phyloP scores from a whole-genome alignment of 164 flowering plant genomes.

The Chimonanthus salicifolius region DNA sequence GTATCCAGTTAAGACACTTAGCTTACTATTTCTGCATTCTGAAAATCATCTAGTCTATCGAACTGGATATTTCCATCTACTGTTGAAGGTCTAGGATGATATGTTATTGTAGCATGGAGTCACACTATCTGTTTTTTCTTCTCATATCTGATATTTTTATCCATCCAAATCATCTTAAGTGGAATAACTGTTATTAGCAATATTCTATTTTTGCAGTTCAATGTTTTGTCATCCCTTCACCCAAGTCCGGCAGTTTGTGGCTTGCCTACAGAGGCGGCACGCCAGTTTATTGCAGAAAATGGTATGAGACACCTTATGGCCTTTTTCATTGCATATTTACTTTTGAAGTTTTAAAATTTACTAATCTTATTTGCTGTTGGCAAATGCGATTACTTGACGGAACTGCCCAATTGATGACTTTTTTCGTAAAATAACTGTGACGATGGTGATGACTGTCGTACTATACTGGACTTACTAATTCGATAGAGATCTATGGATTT shows the following conservation, averaged over 20 bases:
- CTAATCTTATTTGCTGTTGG: too few relatives aligned
- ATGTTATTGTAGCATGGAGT: neutral
- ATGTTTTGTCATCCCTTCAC: conserved; percentile 76
- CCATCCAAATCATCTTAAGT: neutral
- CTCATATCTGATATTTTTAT: neutral
- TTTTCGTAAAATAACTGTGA: neutral
- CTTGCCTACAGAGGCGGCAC: conserved; percentile 83
- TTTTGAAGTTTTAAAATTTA: neutral
- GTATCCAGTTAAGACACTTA: neutral
- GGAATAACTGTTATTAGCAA: neutral
- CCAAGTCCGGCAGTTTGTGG: conserved; percentile 99
- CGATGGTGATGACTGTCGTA: neutral
- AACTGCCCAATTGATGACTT: too few relatives aligned
- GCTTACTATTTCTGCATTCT: too few relatives aligned
- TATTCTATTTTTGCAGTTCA: conserved; percentile 49
- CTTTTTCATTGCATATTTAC: neutral
- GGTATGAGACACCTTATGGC: conserved; percentile 33
- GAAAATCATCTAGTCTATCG: neutral
- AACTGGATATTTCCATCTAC: neutral
- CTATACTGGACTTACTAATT: neutral
- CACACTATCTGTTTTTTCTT: neutral
- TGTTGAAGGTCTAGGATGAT: neutral
- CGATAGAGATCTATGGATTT: neutral
- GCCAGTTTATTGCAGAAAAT: conserved; percentile 67
- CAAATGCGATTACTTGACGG: neutral